Conservation (phyloP, 768 basidiomycete species). For the Suillus tomentosus region DNA sequence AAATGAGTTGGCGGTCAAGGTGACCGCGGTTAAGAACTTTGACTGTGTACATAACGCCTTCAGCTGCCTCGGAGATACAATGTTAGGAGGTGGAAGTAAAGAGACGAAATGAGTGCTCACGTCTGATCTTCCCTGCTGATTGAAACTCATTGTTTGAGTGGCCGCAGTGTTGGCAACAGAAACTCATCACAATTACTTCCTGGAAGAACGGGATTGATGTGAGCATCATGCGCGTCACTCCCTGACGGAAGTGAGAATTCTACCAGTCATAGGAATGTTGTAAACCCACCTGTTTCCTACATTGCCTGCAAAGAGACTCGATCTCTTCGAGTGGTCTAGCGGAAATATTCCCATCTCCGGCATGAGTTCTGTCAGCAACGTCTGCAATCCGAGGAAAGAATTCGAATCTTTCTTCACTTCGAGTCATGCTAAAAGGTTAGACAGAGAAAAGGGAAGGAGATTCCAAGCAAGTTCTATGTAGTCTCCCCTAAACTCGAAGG, state of each 20-base stretch:
- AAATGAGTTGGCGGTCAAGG: slow-evolving; percentile 91
- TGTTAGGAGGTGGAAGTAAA: background rate
- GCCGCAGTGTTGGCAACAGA: slow-evolving; percentile 94
- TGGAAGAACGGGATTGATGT: slow-evolving; percentile 95
- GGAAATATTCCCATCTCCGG: slow-evolving; percentile 36
- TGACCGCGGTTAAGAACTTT: slow-evolving; percentile 74
- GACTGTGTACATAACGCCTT: slow-evolving; percentile 81
- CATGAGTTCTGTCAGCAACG: slow-evolving; percentile 52
- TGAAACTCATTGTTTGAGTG: slow-evolving; percentile 91
- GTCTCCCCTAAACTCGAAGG: background rate
- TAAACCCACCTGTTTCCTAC: slow-evolving; percentile 77
- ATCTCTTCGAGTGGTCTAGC: slow-evolving; percentile 73
- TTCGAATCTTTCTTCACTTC: slow-evolving; percentile 23
- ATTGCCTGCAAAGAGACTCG: slow-evolving; percentile 93
- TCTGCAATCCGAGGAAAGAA: slow-evolving; percentile 64
- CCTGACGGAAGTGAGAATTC: slow-evolving; percentile 49
- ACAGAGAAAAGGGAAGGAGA: background rate
- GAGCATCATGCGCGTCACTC: slow-evolving; percentile 82
- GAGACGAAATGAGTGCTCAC: slow-evolving; percentile 45
- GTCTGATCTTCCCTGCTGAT: slow-evolving; percentile 81
- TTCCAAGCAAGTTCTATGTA: background rate
- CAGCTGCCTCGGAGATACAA: slow-evolving; percentile 52
- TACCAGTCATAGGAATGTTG: slow-evolving; percentile 5
- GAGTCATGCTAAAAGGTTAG: slow-evolving; percentile 20
- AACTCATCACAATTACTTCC: slow-evolving; percentile 95